Evolutionary conservation across 2,329 filamentous ascomycete species (phyloP), one percentile per base, ranked within the genome.

Genomic region (Aspergillus felis): DNA sequence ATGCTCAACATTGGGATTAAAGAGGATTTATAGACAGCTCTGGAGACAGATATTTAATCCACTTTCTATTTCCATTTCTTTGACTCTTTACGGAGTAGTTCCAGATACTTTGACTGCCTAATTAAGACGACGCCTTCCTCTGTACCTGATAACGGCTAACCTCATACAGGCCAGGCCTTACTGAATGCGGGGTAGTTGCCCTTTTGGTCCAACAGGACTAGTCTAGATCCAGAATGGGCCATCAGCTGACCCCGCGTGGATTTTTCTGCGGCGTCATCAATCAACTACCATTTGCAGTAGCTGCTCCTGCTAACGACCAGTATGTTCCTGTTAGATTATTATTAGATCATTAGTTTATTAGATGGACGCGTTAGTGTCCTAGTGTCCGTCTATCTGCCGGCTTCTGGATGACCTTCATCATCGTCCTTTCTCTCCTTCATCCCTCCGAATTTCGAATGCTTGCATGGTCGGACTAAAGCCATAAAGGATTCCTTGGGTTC

Each of bases 161-260:
- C 32, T 7, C 14, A 7, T 38, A 17, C 14, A n/a, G 32, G 14
- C 14, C 14, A 38, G 17, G 51, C 49, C 62, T 64, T 62, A 62
- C 62, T 59, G 54, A 54, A 61, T 61, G 63, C 59, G 63, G 63
- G 63, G 63, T 62, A 61, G 60, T 48, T 27, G 60, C 51, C 52
- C 28, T 58, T 48, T 56, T 58, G 50, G 52, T 57, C 50, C 56
- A 57, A 56, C n/a, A 17, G 28, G 9, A 17, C 44, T 47, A 47
- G 44, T 47, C 61, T 61, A 61, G 49, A 24, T 59, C 54, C 38
- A 42, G 57, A 57, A 24, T 50, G 46, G 58, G 8, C n/a, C 49
- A 60, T 65, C 63, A 65, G 63, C 63, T 65, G 63, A 65, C 63
- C 58, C 59, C 63, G 61, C 59, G 51, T 58, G 55, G 53, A 49